Evolutionary conservation across 2,329 filamentous ascomycete species (phyloP), one percentile per base, ranked within the genome.

Genomic region (Sphaerostilbella broomeana): DNA sequence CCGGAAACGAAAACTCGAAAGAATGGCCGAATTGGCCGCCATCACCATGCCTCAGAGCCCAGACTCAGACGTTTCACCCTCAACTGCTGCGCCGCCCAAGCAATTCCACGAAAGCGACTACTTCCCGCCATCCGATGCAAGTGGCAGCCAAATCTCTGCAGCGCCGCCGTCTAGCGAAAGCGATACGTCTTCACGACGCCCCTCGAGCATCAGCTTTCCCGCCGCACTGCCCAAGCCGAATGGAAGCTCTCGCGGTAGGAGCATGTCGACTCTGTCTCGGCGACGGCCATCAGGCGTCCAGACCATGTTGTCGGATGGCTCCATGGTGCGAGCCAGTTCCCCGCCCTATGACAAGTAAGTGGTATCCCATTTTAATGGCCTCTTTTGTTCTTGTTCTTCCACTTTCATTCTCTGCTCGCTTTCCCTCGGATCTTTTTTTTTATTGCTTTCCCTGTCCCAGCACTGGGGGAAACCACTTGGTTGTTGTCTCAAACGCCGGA

Each of bases 301-400:
- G 20, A 42, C 34, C 26, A 33, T 34, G 43, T 63, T 61, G 38
- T 68, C 69, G 31, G 59, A 62, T 35, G 64, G 61, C 22, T 55
- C 47, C 35, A 62, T 68, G 17, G 65, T 67, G 32, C 56, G 67
- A 39, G 65, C 57, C 17, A 67, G 63, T 25, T 75, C 72, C 18
- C 72, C 73, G 17, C 63, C 67, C 21, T 67, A 70, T 44, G 50
- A 57, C 42, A 71, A 68, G 72, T 76, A 61, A 49, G 58, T 46
- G 9, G 24, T 9, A 11, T 33, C 4, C 4, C 16, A 12, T 16
- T 24, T 34, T n/a, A n/a, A n/a, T n/a, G n/a, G n/a, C n/a, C n/a
- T n/a, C n/a, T 10, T 26, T 20, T 11, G 12, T 19, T 25, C 25
- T 8, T 27, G 29, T 36, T 27, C 42, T 33, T 27, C 27, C 13